Evolutionary conservation across 345 rosid species (phyloP).

Genomic region (Erysimum cheiranthoides): DNA sequence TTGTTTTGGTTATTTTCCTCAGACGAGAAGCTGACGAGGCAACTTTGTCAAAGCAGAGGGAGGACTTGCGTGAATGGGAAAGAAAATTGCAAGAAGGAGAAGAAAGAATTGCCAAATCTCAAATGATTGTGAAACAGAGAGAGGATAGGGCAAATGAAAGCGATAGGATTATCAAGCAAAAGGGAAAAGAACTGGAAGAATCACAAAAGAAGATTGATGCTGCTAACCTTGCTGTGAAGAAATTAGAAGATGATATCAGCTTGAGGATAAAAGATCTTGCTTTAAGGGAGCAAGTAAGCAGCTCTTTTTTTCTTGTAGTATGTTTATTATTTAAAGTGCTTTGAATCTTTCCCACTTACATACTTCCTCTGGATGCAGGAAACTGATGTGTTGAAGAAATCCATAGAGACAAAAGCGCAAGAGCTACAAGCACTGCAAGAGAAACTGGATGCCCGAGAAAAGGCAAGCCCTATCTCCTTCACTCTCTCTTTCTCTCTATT

Average conservation of each 20-base stretch:
- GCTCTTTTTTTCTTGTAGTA: conserved; percentile 19
- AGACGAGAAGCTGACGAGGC: conserved; percentile 81
- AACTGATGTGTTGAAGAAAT: conserved; percentile 59
- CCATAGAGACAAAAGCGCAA: conserved; percentile 66
- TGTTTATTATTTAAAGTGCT: not conserved
- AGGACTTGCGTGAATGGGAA: conserved; percentile 95
- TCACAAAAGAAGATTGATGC: conserved; percentile 74
- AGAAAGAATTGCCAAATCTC: conserved; percentile 60
- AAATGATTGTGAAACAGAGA: conserved; percentile 76
- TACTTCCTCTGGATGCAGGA: conserved; percentile 58
- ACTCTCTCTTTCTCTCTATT: not conserved
- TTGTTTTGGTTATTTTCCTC: conserved; percentile 25
- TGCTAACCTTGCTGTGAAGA: conserved; percentile 59
- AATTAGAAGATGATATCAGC: conserved; percentile 73
- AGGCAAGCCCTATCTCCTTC: conserved; percentile 50
- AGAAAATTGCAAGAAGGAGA: conserved; percentile 85
- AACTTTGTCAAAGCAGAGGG: conserved; percentile 82
- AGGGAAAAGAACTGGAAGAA: conserved; percentile 83
- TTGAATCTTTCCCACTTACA: conserved; percentile 22
- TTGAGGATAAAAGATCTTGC: conserved; percentile 63
- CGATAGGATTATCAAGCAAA: conserved; percentile 70
- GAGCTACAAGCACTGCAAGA: conserved; percentile 70
- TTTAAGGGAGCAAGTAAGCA: conserved; percentile 70
- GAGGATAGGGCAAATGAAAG: conserved; percentile 91
- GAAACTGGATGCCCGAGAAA: conserved; percentile 82